phyloP scores from a whole-genome alignment of 78 protist genomes.

The Pelomyxa schiedti region DNA sequence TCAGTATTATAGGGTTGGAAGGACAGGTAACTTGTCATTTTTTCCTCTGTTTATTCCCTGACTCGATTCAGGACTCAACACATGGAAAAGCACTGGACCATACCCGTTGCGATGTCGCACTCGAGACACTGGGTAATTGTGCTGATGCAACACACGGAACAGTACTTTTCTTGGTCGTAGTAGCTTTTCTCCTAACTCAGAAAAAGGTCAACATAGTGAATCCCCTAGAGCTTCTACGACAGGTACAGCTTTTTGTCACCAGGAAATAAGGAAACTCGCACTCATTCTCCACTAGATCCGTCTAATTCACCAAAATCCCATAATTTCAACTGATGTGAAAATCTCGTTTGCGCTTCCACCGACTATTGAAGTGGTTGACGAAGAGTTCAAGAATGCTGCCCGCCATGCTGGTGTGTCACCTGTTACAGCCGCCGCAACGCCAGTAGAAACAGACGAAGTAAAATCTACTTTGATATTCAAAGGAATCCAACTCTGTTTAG shows the following conservation, averaged over 20 bases:
- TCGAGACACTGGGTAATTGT: constrained; percentile 21
- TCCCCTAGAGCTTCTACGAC: constrained; percentile 32
- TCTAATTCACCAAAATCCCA: constrained; percentile 17
- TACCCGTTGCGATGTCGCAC: constrained; percentile 31
- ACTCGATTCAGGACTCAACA: not conserved
- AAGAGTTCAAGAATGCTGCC: not conserved
- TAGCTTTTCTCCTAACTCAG: too few relatives aligned
- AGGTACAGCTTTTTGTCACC: too few relatives aligned
- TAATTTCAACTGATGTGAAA: constrained; percentile 30
- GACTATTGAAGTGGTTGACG: not conserved
- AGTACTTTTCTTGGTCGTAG: too few relatives aligned
- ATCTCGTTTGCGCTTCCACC: constrained; percentile 7
- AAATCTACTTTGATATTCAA: not conserved
- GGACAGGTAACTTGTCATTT: too few relatives aligned
- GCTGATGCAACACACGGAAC: constrained; percentile 34
- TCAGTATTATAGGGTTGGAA: constrained; percentile 24
- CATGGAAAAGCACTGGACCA: not conserved
- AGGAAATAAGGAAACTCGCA: too few relatives aligned
- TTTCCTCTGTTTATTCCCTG: too few relatives aligned
- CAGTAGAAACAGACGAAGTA: too few relatives aligned
- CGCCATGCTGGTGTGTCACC: not conserved
- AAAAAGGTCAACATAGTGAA: constrained; percentile 37
- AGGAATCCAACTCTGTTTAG: not conserved
- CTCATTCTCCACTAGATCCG: too few relatives aligned
- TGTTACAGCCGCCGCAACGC: not conserved